phyloP scores from a whole-genome alignment of 208 protist species.

The Naegleria lovaniensis region DNA sequence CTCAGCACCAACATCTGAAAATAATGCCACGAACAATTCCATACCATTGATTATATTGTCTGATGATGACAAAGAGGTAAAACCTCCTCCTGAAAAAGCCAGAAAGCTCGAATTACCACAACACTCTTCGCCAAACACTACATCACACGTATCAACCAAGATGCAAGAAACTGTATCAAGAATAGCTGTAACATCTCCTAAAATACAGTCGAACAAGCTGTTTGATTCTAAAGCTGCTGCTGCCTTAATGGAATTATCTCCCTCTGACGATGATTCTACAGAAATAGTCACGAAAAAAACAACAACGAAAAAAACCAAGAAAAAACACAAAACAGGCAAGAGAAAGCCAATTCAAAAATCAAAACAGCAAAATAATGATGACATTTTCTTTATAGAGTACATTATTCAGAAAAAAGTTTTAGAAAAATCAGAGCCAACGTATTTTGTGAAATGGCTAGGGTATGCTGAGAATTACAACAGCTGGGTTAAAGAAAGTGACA shows the following conservation, averaged over 20 bases:
- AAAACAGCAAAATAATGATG: not conserved
- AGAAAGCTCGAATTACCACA: not conserved
- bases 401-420: not conserved
- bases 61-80: not conserved
- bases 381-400: not conserved
- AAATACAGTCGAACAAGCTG: too few species aligned
- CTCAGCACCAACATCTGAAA: not conserved
- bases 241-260: not conserved
- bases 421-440: not conserved
- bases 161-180: too few species aligned
- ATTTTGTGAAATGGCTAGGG: not conserved
- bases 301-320: not conserved
- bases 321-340: not conserved
- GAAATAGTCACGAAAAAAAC: not conserved
- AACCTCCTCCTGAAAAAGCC: not conserved
- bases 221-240: too few species aligned
- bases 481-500: not conserved
- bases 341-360: not conserved
- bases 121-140: too few species aligned
- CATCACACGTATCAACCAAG: too few species aligned
- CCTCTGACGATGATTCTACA: not conserved
- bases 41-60: too few species aligned
- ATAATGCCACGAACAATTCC: not conserved
- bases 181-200: too few species aligned
- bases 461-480: not conserved